phyloP scores from a whole-genome alignment of 1,284 basidiomycete genomes.

The Neolentinus lepideus region DNA sequence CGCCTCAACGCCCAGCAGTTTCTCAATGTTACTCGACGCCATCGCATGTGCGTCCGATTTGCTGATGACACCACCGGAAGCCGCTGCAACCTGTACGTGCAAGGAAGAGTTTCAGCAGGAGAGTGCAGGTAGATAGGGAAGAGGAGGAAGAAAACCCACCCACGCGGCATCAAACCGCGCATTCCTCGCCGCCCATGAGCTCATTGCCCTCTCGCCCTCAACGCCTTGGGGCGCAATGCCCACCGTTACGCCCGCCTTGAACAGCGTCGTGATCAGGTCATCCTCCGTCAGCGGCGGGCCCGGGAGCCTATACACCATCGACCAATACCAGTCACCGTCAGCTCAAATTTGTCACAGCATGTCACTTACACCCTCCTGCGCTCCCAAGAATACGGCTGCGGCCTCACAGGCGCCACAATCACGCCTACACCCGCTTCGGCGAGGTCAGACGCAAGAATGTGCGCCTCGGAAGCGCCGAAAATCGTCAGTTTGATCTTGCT shows the following conservation, averaged over 20 bases:
- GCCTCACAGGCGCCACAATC: slow-evolving; percentile 49
- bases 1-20: slow-evolving; percentile 49
- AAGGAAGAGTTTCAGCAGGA: slow-evolving; percentile 3
- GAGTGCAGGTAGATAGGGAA: not conserved
- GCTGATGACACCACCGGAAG: slow-evolving; percentile 30
- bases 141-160: slow-evolving; percentile 28
- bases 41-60: slow-evolving; percentile 42
- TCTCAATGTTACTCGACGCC: slow-evolving; percentile 57
- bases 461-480: slow-evolving; percentile 68
- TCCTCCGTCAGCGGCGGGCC: slow-evolving; percentile 59
- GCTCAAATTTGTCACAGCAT: too few relatives aligned
- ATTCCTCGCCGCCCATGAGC: slow-evolving; percentile 50
- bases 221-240: slow-evolving; percentile 44
- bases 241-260: slow-evolving; percentile 54
- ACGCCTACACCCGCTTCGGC: slow-evolving; percentile 65
- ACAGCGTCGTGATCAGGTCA: slow-evolving; percentile 43
- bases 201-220: slow-evolving; percentile 28
- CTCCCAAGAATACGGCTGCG: slow-evolving; percentile 64
- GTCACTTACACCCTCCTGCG: slow-evolving; percentile 49
- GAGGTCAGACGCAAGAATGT: slow-evolving; percentile 71
- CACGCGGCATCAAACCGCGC: slow-evolving; percentile 62
- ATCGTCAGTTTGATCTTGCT: slow-evolving; percentile 58
- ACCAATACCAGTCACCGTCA: too few relatives aligned
- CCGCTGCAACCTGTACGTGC: slow-evolving; percentile 35
- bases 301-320: slow-evolving; percentile 43